phyloP scores from a whole-genome alignment of 495 filamentous ascomycete species.

The Articulospora tetracladia region DNA sequence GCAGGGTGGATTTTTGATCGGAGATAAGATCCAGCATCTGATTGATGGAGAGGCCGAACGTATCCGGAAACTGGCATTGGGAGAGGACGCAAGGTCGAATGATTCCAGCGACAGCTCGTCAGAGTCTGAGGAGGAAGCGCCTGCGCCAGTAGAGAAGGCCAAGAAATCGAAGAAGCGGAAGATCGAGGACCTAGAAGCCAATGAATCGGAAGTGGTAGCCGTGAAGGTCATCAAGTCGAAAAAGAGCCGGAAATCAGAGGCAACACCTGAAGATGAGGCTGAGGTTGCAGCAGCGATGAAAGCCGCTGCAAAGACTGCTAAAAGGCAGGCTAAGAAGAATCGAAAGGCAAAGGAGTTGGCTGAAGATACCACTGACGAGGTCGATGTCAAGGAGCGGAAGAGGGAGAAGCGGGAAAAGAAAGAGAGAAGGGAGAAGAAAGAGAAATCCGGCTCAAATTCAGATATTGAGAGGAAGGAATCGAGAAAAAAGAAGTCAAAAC shows the following conservation, averaged over 20 bases:
- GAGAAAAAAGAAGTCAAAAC: conserved; percentile 28
- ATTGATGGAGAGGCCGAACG: conserved; percentile 25
- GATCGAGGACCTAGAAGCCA: conserved; percentile 9
- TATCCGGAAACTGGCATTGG: conserved; percentile 13
- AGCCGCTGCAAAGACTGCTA: neutral
- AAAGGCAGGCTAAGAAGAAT: conserved; percentile 22
- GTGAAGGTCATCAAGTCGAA: conserved; percentile 24
- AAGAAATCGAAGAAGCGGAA: conserved; percentile 24
- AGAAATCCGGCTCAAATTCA: conserved; percentile 23
- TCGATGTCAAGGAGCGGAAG: conserved; percentile 20
- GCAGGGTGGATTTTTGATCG: conserved; percentile 70
- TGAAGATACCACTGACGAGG: neutral
- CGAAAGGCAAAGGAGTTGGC: neutral
- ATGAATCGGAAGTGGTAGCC: conserved; percentile 15
- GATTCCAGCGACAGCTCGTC: conserved; percentile 6
- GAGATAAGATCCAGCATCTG: conserved; percentile 50
- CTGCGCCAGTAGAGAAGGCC: conserved; percentile 5
- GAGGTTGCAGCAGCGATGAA: neutral
- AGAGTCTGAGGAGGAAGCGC: conserved; percentile 11
- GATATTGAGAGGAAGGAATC: conserved; percentile 22
- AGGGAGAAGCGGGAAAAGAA: conserved; percentile 30
- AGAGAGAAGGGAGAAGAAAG: conserved; percentile 30
- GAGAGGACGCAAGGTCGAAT: neutral
- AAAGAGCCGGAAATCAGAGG: conserved; percentile 3
- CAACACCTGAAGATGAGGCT: neutral